Base-by-base conservation (phyloP, 345 rosid species). In the Ceriops tagal region DNA sequence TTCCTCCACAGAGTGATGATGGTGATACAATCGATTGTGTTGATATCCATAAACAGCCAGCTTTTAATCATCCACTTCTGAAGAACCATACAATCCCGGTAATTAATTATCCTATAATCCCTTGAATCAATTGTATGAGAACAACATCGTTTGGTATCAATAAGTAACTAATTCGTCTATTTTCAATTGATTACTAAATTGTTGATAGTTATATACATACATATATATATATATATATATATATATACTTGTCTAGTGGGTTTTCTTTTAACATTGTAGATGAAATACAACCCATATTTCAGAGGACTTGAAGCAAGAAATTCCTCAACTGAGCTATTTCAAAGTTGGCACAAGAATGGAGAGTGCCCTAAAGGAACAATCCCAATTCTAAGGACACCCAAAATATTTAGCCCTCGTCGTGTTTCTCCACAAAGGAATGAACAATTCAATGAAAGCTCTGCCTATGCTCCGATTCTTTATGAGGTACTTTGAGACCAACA, bases 331-430 rank as follows among this genome's bases (percentile, higher is more conserved):
- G 27, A 61, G 39, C 8, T 39, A 31, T 22, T 63, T 43, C 78
- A 80, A 67, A 30, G 18, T 6, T 75, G 77, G 74, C 58, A 26
- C 21, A 61, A 62, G 58, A 35, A 65, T 21, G 78, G 66, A 46
- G 13, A 66, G 63, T 80, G 83, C 35, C 80, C 80, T n/a, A 13
- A 62, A 18, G 78, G 80, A 76, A 80, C 80, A 10, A 67, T 76
- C 21, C 78, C 80, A 19, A 64, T 80, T n/a, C 0, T 21, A 59
- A 80, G 76, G 73, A 28, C 75, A 10, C 35, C 39, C 2, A 15
- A 6, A 11, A 0, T 16, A 15, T 32, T 53, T 46, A 10, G 30
- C 4, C 47, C 20, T 16, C 59, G 9, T 2, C 58, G 13, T 20
- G 19, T 30, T 13, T 4, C 21, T 8, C 47, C 74, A 9, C 46